Base-by-base conservation (phyloP, 2,329 filamentous ascomycete species). In the Xylaria sp. region DNA sequence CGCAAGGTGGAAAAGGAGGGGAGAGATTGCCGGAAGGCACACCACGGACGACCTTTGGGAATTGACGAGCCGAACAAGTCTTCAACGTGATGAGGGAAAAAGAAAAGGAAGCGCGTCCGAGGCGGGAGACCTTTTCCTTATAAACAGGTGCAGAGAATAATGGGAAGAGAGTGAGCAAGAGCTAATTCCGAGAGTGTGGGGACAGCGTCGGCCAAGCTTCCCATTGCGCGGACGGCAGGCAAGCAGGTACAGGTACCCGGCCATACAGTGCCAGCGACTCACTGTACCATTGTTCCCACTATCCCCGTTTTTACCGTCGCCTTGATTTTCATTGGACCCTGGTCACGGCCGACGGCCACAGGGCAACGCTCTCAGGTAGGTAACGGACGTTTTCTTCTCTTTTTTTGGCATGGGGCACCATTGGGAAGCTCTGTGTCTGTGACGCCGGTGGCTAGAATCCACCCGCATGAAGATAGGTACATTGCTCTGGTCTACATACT, bases 21-120 rank as follows among this genome's bases (percentile, higher is more conserved):
- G 61, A 62, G 61, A 62, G 50, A 53, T 60, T 42, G 56, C 56
- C 52, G 61, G 57, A 61, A 64, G 62, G 64, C 64, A 67, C 58
- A 67, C 58, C 64, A 65, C 65, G 65, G 64, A 63, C 63, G 62
- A 61, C 60, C 56, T 63, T 62, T 55, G 59, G 48, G 57, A 50
- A 54, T 59, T 63, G 57, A 60, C 54, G 59, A 61, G 58, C 58
- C 58, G 58, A 58, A 60, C 52, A 54, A 60, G 54, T 63, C 61
- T 60, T 56, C 57, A 58, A 63, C 61, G 61, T 63, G 61, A 61
- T 63, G 55, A 47, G 52, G 55, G 57, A 41, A 41, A 51, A 48
- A 54, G 55, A 38, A 29, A 52, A 45, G 47, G 51, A 62, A 50
- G 54, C 56, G 59, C 55, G 54, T 59, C 42, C 48, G 39, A 46